These are phyloP conservation scores for Skeletonema costatum DNA, from an alignment of 108 stramenopile genomes.

Conservation along the genomic window DNA sequence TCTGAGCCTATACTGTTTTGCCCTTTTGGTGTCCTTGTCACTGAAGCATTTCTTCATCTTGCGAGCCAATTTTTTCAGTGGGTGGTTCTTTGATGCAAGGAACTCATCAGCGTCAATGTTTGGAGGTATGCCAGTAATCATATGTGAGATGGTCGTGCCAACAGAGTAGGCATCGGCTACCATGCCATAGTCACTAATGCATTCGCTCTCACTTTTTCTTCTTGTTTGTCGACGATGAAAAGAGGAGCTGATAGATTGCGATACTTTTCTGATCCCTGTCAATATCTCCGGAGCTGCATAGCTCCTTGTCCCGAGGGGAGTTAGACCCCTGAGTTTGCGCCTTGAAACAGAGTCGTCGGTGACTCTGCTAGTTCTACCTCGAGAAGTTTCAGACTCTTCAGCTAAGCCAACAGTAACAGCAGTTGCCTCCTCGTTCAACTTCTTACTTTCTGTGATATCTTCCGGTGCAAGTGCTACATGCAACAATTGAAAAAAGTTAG, in stretches of 20 bases:
- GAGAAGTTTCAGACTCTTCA: background rate
- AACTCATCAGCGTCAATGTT: constrained; percentile 69
- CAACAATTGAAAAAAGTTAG: background rate
- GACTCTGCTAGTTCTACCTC: constrained; percentile 21
- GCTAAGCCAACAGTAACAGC: background rate
- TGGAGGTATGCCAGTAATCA: constrained; percentile 84
- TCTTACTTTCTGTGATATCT: constrained; percentile 39
- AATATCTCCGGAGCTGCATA: constrained; percentile 87
- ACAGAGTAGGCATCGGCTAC: constrained; percentile 86
- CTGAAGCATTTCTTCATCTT: constrained; percentile 12
- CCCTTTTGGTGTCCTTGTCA: constrained; percentile 18
- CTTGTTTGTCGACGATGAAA: constrained; percentile 36
- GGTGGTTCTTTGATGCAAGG: constrained; percentile 43
- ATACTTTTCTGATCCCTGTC: constrained; percentile 14
- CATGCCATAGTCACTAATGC: constrained; percentile 87
- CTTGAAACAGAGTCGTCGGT: constrained; percentile 11
- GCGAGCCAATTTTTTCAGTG: constrained; percentile 25
- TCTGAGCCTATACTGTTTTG: constrained; percentile 22
- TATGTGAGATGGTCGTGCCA: constrained; percentile 78
- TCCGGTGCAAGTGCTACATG: constrained; percentile 47
- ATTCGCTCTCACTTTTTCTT: constrained; percentile 67
- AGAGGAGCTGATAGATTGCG: constrained; percentile 7
- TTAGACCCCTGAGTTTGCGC: constrained; percentile 16
- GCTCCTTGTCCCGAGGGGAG: constrained; percentile 75
- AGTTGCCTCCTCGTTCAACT: background rate